Evolutionary conservation across 495 filamentous ascomycete genomes (phyloP).

Genomic region (Terfezia boudieri): DNA sequence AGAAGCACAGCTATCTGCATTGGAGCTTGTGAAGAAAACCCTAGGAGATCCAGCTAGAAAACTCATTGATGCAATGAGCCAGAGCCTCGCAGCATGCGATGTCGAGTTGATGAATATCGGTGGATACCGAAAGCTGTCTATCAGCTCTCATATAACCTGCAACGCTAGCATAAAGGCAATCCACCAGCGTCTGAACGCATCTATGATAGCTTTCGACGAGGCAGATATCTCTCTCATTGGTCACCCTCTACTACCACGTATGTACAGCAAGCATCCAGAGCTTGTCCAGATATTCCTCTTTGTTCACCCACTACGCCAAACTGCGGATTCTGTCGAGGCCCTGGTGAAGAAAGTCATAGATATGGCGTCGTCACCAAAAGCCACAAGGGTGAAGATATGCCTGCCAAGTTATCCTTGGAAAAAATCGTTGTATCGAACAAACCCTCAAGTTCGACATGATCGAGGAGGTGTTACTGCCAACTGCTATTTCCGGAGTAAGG

Average conservation of each 20-base stretch:
- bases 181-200: slow-evolving; percentile 4
- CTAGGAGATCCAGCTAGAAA: slow-evolving; percentile 26
- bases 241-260: slow-evolving; percentile 13
- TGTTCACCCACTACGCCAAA: slow-evolving; percentile 31
- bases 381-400: slow-evolving; percentile 21
- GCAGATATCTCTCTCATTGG: slow-evolving; percentile 21
- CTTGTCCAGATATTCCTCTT: slow-evolving; percentile 34
- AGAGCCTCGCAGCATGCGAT: slow-evolving; percentile 24
- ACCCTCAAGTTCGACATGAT: slow-evolving; percentile 35
- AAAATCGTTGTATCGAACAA: slow-evolving; percentile 31
- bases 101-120: slow-evolving; percentile 28
- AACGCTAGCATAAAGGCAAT: slow-evolving; percentile 18
- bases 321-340: slow-evolving; percentile 25
- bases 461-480: slow-evolving; percentile 32
- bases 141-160: slow-evolving; percentile 16
- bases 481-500: slow-evolving; percentile 31
- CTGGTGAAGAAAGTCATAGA: slow-evolving; percentile 25
- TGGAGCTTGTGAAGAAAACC: slow-evolving; percentile 20
- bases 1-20: slow-evolving; percentile 1
- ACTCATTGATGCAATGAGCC: slow-evolving; percentile 26
- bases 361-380: slow-evolving; percentile 22
- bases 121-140: slow-evolving; percentile 24
- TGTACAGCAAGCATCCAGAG: slow-evolving; percentile 22
- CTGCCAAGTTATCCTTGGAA: slow-evolving; percentile 29
- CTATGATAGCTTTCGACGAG: slow-evolving; percentile 21